phyloP scores from a whole-genome alignment of 1,139 yeast genomes.

The Candida albicans region DNA sequence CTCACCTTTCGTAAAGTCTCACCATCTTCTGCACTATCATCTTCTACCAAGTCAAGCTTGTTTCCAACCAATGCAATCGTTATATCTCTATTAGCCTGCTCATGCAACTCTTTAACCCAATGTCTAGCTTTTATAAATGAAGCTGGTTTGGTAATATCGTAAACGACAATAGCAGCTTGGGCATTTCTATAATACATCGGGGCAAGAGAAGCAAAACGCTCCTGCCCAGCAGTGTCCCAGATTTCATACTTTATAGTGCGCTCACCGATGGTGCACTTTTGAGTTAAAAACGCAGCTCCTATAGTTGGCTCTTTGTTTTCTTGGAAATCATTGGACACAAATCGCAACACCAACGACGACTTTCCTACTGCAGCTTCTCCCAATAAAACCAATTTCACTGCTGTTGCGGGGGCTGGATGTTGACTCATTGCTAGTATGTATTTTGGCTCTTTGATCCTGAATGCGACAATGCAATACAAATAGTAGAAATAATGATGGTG shows the following conservation, averaged over 20 bases:
- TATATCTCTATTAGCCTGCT: slow-evolving; percentile 89
- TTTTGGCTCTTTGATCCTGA: not conserved
- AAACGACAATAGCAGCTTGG: slow-evolving; percentile 96
- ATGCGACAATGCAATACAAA: too few species aligned
- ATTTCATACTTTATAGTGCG: slow-evolving; percentile 93
- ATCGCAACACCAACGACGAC: slow-evolving; percentile 86
- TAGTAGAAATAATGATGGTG: too few species aligned
- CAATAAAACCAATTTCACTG: slow-evolving; percentile 83
- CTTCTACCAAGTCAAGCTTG: slow-evolving; percentile 69
- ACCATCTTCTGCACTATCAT: slow-evolving; percentile 24
- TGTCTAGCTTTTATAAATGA: slow-evolving; percentile 97
- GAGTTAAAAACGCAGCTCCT: slow-evolving; percentile 97
- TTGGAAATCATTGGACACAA: slow-evolving; percentile 93
- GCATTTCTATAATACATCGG: slow-evolving; percentile 99
- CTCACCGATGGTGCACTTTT: slow-evolving; percentile 88
- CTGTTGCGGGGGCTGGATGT: slow-evolving; percentile 17
- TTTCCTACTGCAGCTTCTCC: slow-evolving; percentile 99
- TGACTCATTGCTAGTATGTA: slow-evolving; percentile 10
- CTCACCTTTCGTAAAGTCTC: slow-evolving; percentile 70
- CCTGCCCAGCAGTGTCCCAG: slow-evolving; percentile 99
- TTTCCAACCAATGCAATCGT: slow-evolving; percentile 94
- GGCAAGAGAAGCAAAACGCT: slow-evolving; percentile 92
- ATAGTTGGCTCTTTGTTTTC: slow-evolving; percentile 97
- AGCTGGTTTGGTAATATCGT: slow-evolving; percentile 96
- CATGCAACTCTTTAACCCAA: slow-evolving; percentile 96